Base-by-base conservation (phyloP, 768 basidiomycete species). In the Lactifluus subvellereus region DNA sequence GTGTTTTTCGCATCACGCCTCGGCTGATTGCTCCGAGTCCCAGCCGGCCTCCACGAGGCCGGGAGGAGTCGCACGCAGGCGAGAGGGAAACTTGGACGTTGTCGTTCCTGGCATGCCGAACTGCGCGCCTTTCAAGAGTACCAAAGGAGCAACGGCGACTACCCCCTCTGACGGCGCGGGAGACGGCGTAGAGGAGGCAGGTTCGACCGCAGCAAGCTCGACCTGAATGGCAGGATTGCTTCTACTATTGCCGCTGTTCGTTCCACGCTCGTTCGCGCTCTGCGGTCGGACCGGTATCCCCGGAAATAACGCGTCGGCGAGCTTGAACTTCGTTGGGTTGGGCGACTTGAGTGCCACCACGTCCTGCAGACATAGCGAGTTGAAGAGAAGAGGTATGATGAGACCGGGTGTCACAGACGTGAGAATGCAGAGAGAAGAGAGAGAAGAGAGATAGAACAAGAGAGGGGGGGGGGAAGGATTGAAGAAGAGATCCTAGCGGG, bases 261-360 rank as follows among this genome's bases (percentile, higher is more conserved):
- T 59, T 20, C 22, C 51, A 20, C 20, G 57, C 51, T 33, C 62
- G 22, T 22, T 20, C n/a, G 14, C 7, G 54, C 48, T 51, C 14
- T 27, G 35, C 7, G 30, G 13, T 20, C 22, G 64, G 47, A 30
- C 33, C 18, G 53, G 35, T 16, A 38, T 14, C 38, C 54, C 57
- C 32, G 63, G 63, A 6, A 61, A 56, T 9, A 62, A n/a, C 9
- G 60, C 52, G 33, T 61, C 50, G 49, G 57, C 65, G 33, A 66
- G 57, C 38, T 61, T 61, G 67, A 67, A 67, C 54, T 66, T 66
- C n/a, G 60, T 50, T 22, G 54, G 37, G 43, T 66, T 54, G 18
- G 65, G 57, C 22, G 67, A 66, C 45, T 67, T 60, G 67, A 59
- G 43, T 32, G 62, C 57, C 45, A 60, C 65, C 49, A 67, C 67